These are phyloP conservation scores for Peronospora belbahrii DNA, from an alignment of 352 stramenopile genomes.

Conservation along the genomic window DNA sequence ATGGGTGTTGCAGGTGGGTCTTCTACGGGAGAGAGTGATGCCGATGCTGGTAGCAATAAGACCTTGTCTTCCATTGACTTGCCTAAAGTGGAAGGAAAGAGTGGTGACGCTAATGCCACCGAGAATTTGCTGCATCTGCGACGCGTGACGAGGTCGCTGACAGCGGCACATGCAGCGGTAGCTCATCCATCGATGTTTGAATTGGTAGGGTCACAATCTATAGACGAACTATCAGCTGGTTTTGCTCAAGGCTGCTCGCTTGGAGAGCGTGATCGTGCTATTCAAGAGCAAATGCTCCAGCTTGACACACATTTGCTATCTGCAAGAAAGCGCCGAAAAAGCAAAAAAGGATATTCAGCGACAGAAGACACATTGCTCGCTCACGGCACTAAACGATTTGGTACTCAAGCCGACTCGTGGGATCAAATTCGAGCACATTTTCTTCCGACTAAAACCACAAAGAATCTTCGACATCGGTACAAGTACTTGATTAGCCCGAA, in stretches of 20 bases:
- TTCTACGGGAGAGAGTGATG: conserved; percentile 2
- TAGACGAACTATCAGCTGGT: conserved; percentile 40
- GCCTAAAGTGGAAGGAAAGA: not conserved
- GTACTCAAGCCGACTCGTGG: conserved; percentile 43
- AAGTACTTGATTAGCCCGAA: conserved; percentile 63
- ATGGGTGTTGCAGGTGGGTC: conserved; percentile 1
- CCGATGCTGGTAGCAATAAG: not conserved
- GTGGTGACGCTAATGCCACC: conserved; percentile 1
- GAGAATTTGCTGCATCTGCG: conserved; percentile 32
- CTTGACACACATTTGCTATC: conserved; percentile 63
- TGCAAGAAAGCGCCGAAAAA: conserved; percentile 34
- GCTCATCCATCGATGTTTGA: conserved; percentile 84
- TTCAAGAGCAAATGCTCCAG: conserved; percentile 59
- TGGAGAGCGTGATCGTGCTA: conserved; percentile 36
- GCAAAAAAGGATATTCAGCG: conserved; percentile 41
- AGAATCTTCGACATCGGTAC: conserved; percentile 53
- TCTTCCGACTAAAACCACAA: conserved; percentile 44
- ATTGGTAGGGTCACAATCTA: conserved; percentile 53
- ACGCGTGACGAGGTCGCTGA: conserved; percentile 73
- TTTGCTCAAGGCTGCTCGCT: conserved; percentile 43
- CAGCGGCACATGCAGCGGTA: conserved; percentile 65
- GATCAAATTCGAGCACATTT: conserved; percentile 54
- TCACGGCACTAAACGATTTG: conserved; percentile 61
- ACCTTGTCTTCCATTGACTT: not conserved
- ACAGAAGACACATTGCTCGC: conserved; percentile 63